Evolutionary conservation across 768 basidiomycete species (phyloP).

Genomic region (Pholiota conissans): DNA sequence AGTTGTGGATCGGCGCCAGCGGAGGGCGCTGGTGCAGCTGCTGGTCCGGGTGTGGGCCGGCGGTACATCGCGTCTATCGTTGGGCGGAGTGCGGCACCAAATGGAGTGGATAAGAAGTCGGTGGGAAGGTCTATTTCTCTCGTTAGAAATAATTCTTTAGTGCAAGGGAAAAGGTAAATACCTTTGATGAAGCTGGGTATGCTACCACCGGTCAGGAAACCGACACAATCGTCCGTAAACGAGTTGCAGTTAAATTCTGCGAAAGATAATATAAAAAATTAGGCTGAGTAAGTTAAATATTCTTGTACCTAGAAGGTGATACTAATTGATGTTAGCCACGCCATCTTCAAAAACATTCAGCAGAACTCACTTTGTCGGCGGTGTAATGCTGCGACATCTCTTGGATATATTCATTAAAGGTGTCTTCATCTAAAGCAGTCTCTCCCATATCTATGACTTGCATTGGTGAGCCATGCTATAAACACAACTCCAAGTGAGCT

Average conservation of each 20-base stretch:
- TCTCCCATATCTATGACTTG: conserved; percentile 75
- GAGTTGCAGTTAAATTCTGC: conserved; percentile 94
- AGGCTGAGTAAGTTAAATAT: not conserved
- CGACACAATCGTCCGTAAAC: conserved; percentile 86
- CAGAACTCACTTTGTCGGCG: conserved; percentile 72
- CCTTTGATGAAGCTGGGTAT: conserved; percentile 86
- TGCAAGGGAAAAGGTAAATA: conserved; percentile 18
- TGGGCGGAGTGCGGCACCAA: conserved; percentile 82
- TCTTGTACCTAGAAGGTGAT: conserved; percentile 77
- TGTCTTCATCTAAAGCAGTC: conserved; percentile 80
- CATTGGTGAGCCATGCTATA: conserved; percentile 73
- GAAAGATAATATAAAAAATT: not conserved
- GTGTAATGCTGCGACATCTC: conserved; percentile 82
- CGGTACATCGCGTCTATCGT: conserved; percentile 91
- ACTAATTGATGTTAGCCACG: conserved; percentile 40
- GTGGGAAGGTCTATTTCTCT: conserved; percentile 60
- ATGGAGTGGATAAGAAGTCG: conserved; percentile 87
- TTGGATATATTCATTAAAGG: conserved; percentile 80
- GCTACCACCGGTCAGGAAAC: conserved; percentile 80
- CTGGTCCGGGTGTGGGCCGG: conserved; percentile 48
- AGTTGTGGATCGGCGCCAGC: conserved; percentile 48
- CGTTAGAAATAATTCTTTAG: not conserved
- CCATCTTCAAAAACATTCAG: not conserved
- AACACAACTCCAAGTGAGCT: not conserved
- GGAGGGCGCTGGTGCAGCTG: conserved; percentile 31